Percentiles rank a stretch among this genome's conserved stretches.
phyloP scores from a whole-genome alignment of 805 yeast species.

The Saccharomycopsis sp. region DNA sequence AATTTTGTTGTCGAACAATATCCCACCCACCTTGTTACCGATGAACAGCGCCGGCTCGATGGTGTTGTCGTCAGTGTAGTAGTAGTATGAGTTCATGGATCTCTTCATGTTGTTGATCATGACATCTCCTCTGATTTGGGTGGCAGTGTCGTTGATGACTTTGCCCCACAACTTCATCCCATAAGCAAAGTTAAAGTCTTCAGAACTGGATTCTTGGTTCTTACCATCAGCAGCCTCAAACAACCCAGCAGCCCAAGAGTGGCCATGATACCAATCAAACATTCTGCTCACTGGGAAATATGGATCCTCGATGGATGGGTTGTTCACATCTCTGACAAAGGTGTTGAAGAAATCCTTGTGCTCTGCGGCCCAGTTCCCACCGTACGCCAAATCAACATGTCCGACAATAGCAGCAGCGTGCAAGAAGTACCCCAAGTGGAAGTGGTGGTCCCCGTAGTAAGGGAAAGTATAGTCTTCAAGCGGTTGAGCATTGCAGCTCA shows the following conservation, averaged over 20 bases:
- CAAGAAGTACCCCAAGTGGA: constrained; percentile 77
- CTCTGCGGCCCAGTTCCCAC: constrained; percentile 41
- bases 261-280: constrained; percentile 69
- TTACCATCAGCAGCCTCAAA: constrained; percentile 56
- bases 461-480: constrained; percentile 60
- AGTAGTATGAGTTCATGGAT: constrained; percentile 47
- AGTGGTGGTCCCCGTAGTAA: constrained; percentile 79
- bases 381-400: constrained; percentile 48
- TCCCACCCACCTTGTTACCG: constrained; percentile 58
- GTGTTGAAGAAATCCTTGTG: constrained; percentile 51
- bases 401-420: constrained; percentile 79
- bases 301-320: constrained; percentile 44
- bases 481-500: constrained; percentile 43
- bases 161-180: constrained; percentile 63
- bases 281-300: constrained; percentile 56
- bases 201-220: constrained; percentile 65
- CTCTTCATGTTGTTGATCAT: constrained; percentile 47
- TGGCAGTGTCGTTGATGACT: constrained; percentile 40
- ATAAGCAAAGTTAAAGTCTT: constrained; percentile 60
- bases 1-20: constrained; percentile 60
- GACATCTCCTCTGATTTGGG: constrained; percentile 47
- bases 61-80: constrained; percentile 49
- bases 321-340: constrained; percentile 58
- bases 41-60: constrained; percentile 43
- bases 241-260: constrained; percentile 66